A percentile compares a stretch with the other conserved stretches of the same genome.
phyloP scores from a whole-genome alignment of 2,329 filamentous ascomycete species.

The Cladosporium cucumerinum region DNA sequence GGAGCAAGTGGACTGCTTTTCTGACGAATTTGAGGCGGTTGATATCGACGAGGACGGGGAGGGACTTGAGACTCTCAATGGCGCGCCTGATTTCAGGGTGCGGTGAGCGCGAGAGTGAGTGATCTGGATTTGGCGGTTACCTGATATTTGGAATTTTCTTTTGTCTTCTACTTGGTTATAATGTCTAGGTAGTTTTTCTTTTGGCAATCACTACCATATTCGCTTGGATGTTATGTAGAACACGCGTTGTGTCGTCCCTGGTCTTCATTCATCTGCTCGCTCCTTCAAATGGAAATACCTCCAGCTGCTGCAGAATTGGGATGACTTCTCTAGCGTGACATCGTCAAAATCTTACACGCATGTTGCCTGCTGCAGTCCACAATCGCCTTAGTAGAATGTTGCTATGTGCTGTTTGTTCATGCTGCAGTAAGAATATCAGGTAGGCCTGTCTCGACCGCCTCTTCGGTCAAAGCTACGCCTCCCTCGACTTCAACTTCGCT shows the following conservation, averaged over 20 bases:
- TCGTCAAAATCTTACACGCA: not conserved
- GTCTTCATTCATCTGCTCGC: not conserved
- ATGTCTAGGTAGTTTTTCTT: not conserved
- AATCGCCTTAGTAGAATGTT: not conserved
- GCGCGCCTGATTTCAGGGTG: not conserved
- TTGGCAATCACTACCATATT: not conserved
- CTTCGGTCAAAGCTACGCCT: constrained; percentile 57
- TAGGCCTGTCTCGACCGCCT: constrained; percentile 49
- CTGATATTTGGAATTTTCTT: not conserved
- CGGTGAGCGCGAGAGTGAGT: not conserved
- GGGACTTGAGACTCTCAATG: not conserved
- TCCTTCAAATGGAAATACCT: not conserved
- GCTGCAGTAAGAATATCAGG: constrained; percentile 31
- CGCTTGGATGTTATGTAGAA: not conserved
- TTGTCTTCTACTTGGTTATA: not conserved
- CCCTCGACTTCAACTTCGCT: constrained; percentile 48
- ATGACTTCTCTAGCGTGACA: not conserved
- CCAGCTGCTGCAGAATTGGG: not conserved
- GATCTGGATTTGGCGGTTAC: not conserved
- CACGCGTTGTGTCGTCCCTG: not conserved
- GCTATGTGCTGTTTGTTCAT: not conserved
- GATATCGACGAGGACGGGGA: not conserved
- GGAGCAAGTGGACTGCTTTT: not conserved
- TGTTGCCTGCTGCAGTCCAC: not conserved
- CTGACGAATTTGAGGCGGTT: not conserved